Evolutionary conservation across 2,329 filamentous ascomycete species (phyloP), one percentile per base, ranked within the genome.

Genomic region (Emmonsiellopsis sp.): DNA sequence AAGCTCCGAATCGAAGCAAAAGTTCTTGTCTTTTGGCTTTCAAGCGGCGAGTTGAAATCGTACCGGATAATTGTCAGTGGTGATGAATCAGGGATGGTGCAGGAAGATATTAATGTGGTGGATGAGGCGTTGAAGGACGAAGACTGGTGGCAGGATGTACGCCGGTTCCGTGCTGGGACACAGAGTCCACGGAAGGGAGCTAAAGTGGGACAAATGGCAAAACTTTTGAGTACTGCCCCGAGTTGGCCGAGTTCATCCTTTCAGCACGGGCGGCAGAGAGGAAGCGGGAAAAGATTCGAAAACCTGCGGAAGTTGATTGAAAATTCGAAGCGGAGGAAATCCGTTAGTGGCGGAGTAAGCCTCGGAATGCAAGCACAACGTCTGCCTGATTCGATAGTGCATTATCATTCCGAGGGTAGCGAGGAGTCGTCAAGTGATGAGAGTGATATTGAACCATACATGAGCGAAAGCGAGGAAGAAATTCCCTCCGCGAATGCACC

Each of bases 1-100:
- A 94, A 92, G 65, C 69, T 95, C 7, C 78, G 89, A 13, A 95
- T 95, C 47, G 81, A 90, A 56, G 89, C 88, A 2, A 77, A 88
- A 57, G 81, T 94, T 0, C 69, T 86, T 11, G 89, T 94, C 1
- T 90, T 91, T 62, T 93, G 86, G 81, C 77, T 95, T 40, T 86
- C 88, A 1, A 86, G 81, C 48, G 88, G 88, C 0, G 73, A 81
- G 13, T 67, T 94, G 4, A 76, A 82, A 40, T 85, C 83, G 0
- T 94, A 94, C 62, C 84, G 91, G 58, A 75, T 83, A 32, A 87
- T 95, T 53, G 80, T 94, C 49, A 89, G 93, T 58, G 89, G 87
- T 1, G 75, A 78, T 21, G 65, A 66, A 5, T 69, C 69, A 17
- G 71, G 72, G 17, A 69, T 77, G 10, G 76, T 77, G 48, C 73